phyloP scores from a whole-genome alignment of 1,284 basidiomycete genomes.

The Agroathelia rolfsii region DNA sequence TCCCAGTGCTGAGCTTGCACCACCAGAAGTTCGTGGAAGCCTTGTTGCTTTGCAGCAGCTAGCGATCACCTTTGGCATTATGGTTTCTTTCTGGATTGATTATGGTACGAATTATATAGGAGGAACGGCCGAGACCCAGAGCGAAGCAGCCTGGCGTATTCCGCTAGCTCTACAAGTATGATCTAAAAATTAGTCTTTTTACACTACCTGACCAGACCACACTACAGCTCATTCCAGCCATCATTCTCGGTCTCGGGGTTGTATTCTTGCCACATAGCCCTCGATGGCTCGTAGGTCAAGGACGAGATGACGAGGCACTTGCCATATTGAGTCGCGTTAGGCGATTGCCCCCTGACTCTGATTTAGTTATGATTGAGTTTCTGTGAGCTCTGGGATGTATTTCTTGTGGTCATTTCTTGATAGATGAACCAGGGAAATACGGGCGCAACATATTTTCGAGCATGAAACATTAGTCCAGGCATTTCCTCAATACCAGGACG shows the following conservation, averaged over 20 bases:
- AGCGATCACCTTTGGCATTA: constrained; percentile 66
- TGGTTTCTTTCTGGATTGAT: constrained; percentile 74
- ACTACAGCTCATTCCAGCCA: constrained; percentile 69
- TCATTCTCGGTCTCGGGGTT: constrained; percentile 56
- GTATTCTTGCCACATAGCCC: constrained; percentile 61
- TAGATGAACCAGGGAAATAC: constrained; percentile 49
- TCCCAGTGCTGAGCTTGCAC: constrained; percentile 52
- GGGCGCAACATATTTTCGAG: constrained; percentile 69
- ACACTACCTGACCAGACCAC: too few species aligned
- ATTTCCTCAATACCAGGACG: constrained; percentile 61
- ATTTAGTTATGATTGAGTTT: constrained; percentile 71
- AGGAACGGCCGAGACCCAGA: constrained; percentile 43
- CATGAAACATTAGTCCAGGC: constrained; percentile 45
- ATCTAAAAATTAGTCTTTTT: too few species aligned
- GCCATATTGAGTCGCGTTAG: constrained; percentile 55
- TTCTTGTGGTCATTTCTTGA: not conserved
- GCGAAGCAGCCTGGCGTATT: constrained; percentile 67
- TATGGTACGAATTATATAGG: constrained; percentile 70
- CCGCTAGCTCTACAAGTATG: constrained; percentile 65
- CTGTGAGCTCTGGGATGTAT: constrained; percentile 31
- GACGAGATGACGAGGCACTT: constrained; percentile 67
- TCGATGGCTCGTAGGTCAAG: constrained; percentile 66
- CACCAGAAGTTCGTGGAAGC: constrained; percentile 75
- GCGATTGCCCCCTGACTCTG: constrained; percentile 41
- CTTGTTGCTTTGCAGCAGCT: constrained; percentile 77